phyloP scores from a whole-genome alignment of 495 filamentous ascomycete species.

The Daldinia vernicosa region DNA sequence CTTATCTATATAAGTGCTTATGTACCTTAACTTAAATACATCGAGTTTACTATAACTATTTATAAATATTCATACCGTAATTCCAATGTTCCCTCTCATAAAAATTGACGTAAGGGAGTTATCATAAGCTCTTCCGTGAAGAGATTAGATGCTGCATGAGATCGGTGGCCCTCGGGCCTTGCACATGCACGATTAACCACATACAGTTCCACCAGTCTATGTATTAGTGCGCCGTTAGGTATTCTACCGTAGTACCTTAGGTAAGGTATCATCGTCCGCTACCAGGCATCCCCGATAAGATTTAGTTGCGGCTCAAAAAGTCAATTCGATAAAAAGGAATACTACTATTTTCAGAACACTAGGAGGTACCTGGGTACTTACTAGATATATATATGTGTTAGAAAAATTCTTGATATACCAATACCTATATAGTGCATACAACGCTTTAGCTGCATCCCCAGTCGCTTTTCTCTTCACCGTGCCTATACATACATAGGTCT shows the following conservation, averaged over 20 bases:
- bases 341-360: background rate
- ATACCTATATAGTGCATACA: background rate
- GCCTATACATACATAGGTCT: background rate
- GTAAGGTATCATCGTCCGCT: background rate
- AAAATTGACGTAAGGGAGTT: background rate
- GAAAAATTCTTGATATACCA: background rate
- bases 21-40: too few relatives aligned
- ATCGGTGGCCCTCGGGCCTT: background rate
- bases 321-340: background rate
- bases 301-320: slow-evolving; percentile 7
- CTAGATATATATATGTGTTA: background rate
- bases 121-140: background rate
- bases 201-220: background rate
- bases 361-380: background rate
- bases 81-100: background rate
- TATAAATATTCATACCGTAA: too few relatives aligned
- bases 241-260: background rate
- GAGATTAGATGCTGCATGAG: background rate
- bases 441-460: background rate
- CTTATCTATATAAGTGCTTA: background rate
- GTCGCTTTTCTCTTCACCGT: background rate
- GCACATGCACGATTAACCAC: background rate
- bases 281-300: background rate
- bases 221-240: background rate
- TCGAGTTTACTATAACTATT: too few relatives aligned